Evolutionary conservation across 2,329 filamentous ascomycete species (phyloP).

Genomic region (Emericellopsis atlantica): DNA sequence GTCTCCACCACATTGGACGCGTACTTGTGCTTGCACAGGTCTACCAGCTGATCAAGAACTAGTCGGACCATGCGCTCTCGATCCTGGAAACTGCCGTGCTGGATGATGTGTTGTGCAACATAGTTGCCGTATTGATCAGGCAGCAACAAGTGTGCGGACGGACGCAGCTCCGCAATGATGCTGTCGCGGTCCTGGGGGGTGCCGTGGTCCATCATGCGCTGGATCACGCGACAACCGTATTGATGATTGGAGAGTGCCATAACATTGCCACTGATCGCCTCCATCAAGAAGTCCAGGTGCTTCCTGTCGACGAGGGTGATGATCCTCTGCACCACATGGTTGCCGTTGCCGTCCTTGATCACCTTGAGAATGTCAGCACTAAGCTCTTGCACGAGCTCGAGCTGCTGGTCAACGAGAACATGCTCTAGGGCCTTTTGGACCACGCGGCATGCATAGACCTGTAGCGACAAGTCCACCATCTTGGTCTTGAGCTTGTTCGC

Average conservation of each 20-base stretch:
- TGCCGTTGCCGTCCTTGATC: conserved; percentile 81
- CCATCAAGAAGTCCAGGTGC: conserved; percentile 76
- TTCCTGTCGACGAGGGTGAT: conserved; percentile 68
- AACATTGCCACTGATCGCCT: conserved; percentile 65
- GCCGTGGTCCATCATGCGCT: conserved; percentile 79
- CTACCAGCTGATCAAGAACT: conserved; percentile 59
- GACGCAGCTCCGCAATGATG: conserved; percentile 70
- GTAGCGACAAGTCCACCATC: conserved; percentile 64
- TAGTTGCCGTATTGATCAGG: conserved; percentile 92
- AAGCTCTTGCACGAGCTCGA: conserved; percentile 70
- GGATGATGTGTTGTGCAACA: conserved; percentile 84
- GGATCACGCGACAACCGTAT: conserved; percentile 87
- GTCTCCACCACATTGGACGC: conserved; percentile 97
- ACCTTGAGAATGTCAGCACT: conserved; percentile 64
- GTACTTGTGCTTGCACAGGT: conserved; percentile 86
- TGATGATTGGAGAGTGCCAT: conserved; percentile 62
- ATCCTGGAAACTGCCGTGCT: conserved; percentile 63
- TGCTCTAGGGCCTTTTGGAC: conserved; percentile 94
- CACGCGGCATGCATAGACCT: conserved; percentile 90
- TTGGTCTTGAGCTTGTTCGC: conserved; percentile 81
- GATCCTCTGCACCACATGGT: conserved; percentile 92
- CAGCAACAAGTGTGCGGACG: conserved; percentile 59
- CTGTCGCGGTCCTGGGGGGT: conserved; percentile 55
- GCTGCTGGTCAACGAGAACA: conserved; percentile 85
- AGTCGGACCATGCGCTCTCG: conserved; percentile 59